phyloP scores from a whole-genome alignment of 75 land plant genomes.

The Cryptomeria japonica region DNA sequence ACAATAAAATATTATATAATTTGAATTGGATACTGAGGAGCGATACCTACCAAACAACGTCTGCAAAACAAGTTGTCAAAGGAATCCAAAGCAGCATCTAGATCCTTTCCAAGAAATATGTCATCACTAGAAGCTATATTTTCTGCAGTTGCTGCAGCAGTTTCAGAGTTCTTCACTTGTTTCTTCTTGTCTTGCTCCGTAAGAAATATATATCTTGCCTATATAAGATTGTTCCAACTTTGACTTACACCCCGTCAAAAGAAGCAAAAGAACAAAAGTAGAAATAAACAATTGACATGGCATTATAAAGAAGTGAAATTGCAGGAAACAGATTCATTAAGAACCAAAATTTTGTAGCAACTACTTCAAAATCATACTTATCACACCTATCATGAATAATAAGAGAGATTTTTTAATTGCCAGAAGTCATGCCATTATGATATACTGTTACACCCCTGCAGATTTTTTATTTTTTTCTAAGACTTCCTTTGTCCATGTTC shows the following conservation, averaged over 20 bases:
- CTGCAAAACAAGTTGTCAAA: conserved; percentile 98
- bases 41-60: conserved; percentile 78
- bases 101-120: conserved; percentile 59
- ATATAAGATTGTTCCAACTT: conserved; percentile 10
- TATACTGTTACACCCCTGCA: not conserved
- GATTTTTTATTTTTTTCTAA: too few relatives aligned
- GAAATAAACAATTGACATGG: not conserved
- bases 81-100: conserved; percentile 89
- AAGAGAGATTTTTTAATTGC: not conserved
- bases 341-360: not conserved
- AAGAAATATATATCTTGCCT: conserved; percentile 73
- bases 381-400: not conserved
- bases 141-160: conserved; percentile 15
- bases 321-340: not conserved
- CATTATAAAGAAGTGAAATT: conserved; percentile 5
- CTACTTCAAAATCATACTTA: not conserved
- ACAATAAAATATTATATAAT: not conserved
- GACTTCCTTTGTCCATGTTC: too few relatives aligned
- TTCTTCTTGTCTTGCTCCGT: conserved; percentile 34
- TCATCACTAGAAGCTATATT: conserved; percentile 14
- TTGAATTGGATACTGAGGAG: conserved; percentile 1
- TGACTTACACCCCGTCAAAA: not conserved
- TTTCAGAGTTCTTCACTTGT: conserved; percentile 10
- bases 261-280: not conserved
- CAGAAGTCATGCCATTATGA: not conserved